Percentiles rank a stretch among this genome's conserved stretches.
phyloP scores from a whole-genome alignment of 345 rosid genomes.

The Sonneratia alba region DNA sequence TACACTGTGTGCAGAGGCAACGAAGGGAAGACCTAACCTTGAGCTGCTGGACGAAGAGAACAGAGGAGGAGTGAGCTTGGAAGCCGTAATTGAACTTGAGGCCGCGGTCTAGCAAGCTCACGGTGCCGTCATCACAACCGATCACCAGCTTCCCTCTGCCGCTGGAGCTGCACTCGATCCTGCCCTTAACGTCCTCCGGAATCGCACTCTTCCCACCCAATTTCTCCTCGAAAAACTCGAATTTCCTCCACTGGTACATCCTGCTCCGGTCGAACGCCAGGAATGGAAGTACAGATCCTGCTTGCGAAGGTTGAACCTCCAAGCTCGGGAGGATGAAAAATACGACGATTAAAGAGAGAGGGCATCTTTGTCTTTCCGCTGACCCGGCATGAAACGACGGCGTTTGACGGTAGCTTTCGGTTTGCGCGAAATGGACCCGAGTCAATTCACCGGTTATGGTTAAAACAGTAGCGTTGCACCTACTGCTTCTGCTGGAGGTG shows the following conservation, averaged over 20 bases:
- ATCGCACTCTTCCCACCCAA: conserved; percentile 62
- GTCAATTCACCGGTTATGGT: no score
- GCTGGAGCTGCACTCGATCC: conserved; percentile 76
- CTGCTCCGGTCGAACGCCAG: background rate
- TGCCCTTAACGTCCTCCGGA: conserved; percentile 76
- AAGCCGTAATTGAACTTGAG: conserved; percentile 82
- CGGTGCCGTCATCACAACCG: conserved; percentile 83
- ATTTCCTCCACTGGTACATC: conserved; percentile 96
- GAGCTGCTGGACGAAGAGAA: conserved; percentile 86
- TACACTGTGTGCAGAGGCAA: background rate
- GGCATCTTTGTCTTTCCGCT: background rate
- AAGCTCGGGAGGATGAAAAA: background rate
- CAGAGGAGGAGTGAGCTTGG: conserved; percentile 76
- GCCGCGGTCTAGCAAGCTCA: conserved; percentile 86
- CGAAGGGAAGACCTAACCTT: conserved; percentile 35
- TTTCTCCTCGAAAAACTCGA: conserved; percentile 98
- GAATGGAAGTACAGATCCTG: background rate
- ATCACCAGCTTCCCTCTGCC: conserved; percentile 90
- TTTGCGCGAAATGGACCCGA: background rate
- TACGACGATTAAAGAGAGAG: background rate
- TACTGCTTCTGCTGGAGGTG: no score
- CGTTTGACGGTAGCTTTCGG: background rate
- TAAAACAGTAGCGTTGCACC: no score
- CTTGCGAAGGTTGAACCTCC: background rate
- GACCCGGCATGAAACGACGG: background rate